Conservation (phyloP, 1,139 yeast genomes). For the Pneumocystis jirovecii region DNA sequence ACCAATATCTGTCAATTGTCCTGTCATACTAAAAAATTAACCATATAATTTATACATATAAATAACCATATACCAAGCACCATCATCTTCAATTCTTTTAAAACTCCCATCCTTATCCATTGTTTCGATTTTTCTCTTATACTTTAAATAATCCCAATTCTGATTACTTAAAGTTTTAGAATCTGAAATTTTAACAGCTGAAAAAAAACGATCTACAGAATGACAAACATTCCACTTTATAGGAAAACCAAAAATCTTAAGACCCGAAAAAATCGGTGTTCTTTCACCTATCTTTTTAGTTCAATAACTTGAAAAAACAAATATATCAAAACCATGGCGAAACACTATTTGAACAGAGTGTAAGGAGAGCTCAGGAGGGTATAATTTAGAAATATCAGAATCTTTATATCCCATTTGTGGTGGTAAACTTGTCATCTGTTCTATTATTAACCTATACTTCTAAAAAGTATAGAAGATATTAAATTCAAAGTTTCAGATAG, state of each 20-base stretch:
- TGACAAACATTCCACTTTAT: constrained; percentile 16
- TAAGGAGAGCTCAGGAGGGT: constrained; percentile 13
- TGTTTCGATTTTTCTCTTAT: constrained; percentile 6
- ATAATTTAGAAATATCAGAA: constrained; percentile 11
- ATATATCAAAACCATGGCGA: constrained; percentile 14
- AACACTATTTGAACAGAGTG: constrained; percentile 14
- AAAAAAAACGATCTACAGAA: constrained; percentile 14
- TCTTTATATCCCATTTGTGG: constrained; percentile 3
- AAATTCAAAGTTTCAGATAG: not conserved
- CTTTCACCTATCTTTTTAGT: constrained; percentile 14
- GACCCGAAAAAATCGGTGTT: constrained; percentile 16
- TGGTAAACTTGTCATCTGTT: not conserved
- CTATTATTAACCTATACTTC: not conserved
- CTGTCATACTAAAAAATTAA: constrained; percentile 11
- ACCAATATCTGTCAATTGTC: constrained; percentile 17
- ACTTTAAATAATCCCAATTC: constrained; percentile 5
- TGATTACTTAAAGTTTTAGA: not conserved
- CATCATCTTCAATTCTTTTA: not conserved
- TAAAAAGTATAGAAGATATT: not conserved
- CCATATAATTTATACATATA: not conserved
- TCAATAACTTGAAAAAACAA: not conserved
- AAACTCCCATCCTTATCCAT: constrained; percentile 1
- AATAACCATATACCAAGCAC: constrained; percentile 5
- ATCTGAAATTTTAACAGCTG: not conserved
- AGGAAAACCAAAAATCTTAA: constrained; percentile 16